A percentile compares a stretch with the other conserved stretches of the same genome.
phyloP scores from a whole-genome alignment of 2,329 filamentous ascomycete species.

The Colletotrichum chlorophyti region DNA sequence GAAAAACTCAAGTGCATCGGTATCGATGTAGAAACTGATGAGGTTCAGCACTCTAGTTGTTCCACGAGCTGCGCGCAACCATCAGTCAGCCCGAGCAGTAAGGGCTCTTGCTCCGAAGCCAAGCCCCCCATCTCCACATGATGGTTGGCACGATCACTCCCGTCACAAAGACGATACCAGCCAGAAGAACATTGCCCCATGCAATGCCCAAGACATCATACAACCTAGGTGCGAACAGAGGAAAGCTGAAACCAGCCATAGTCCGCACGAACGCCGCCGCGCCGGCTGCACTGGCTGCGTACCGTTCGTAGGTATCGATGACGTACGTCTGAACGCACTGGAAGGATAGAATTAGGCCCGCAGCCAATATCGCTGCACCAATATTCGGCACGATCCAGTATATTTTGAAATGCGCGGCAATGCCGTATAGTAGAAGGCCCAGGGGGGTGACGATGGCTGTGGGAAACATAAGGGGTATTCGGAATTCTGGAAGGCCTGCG shows the following conservation, averaged over 20 bases:
- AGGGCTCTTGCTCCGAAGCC: constrained; percentile 29
- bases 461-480: constrained; percentile 43
- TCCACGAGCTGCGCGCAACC: too few species aligned
- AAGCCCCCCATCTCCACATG: constrained; percentile 32
- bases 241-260: constrained; percentile 63
- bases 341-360: constrained; percentile 63
- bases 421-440: constrained; percentile 58
- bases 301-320: constrained; percentile 33
- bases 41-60: too few species aligned
- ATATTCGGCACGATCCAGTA: constrained; percentile 65
- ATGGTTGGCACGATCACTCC: constrained; percentile 28
- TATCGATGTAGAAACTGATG: too few species aligned
- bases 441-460: constrained; percentile 50
- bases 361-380: constrained; percentile 52
- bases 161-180: constrained; percentile 30
- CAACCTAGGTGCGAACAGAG: constrained; percentile 59
- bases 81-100: constrained; percentile 27
- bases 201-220: constrained; percentile 49
- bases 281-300: constrained; percentile 28
- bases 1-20: too few species aligned
- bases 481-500: constrained; percentile 41
- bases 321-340: constrained; percentile 66
- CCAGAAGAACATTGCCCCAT: constrained; percentile 49
- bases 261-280: constrained; percentile 59
- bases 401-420: constrained; percentile 45